Conservation (phyloP, 345 rosid species). For the Populus deltoides region DNA sequence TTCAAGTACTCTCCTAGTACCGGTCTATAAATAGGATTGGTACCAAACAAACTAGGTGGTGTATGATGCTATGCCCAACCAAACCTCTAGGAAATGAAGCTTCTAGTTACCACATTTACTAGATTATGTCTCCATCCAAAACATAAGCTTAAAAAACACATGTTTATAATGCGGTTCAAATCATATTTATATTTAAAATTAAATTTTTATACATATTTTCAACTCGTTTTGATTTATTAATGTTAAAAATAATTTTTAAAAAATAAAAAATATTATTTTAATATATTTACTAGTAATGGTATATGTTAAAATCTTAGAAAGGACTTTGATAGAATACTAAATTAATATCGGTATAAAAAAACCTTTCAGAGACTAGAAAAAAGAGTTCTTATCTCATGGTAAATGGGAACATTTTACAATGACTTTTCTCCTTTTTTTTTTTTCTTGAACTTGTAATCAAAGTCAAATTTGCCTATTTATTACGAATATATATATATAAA, state of each 20-base stretch:
- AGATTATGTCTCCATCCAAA: not conserved
- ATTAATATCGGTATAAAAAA: too few species aligned
- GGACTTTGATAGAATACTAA: too few species aligned
- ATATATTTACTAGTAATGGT: too few species aligned
- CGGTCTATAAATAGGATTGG: not conserved
- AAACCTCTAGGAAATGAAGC: not conserved
- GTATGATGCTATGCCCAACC: not conserved
- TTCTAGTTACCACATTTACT: not conserved
- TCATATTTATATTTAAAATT: too few species aligned
- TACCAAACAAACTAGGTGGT: not conserved
- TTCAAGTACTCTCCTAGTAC: not conserved
- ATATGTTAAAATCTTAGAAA: too few species aligned
- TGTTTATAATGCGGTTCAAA: not conserved
- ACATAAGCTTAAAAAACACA: not conserved
- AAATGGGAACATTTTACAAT: not conserved
- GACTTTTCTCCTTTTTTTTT: not conserved
- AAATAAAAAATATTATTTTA: too few species aligned
- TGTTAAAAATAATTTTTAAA: too few species aligned
- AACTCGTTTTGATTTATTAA: accelerated
- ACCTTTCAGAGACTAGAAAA: too few species aligned
- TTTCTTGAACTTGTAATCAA: too few species aligned
- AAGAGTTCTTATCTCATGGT: not conserved
- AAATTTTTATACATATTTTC: too few species aligned
- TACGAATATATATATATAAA: too few species aligned
- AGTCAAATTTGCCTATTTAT: too few species aligned